Conservation (phyloP, 768 basidiomycete genomes). For the Ephemerocybe angulata region DNA sequence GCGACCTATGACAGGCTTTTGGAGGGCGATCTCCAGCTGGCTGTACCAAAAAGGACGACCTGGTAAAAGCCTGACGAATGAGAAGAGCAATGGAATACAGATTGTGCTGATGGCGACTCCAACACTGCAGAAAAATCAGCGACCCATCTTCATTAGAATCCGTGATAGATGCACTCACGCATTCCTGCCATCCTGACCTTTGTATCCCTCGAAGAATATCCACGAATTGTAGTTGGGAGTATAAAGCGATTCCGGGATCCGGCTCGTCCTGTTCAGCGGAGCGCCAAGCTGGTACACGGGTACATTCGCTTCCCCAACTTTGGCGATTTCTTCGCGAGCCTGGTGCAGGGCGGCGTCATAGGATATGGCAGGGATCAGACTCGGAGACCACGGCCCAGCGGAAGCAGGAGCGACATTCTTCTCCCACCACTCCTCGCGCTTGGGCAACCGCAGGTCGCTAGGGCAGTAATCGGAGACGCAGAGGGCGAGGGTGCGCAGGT, state of each 20-base stretch:
- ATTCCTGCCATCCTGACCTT: conserved; percentile 3
- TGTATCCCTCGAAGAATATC: conserved; percentile 1
- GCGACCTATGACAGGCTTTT: conserved; percentile 6
- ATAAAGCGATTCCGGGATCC: conserved; percentile 1
- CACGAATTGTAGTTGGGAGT: neutral
- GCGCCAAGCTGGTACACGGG: neutral
- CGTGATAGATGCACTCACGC: neutral
- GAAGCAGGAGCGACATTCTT: conserved; percentile 7
- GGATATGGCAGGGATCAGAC: conserved; percentile 5
- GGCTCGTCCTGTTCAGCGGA: conserved; percentile 8
- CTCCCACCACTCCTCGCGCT: conserved; percentile 11
- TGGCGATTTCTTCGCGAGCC: conserved; percentile 7
- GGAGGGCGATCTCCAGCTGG: conserved; percentile 2
- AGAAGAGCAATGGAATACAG: conserved; percentile 6
- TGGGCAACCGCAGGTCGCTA: neutral
- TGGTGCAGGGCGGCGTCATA: conserved; percentile 7
- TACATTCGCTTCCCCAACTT: conserved; percentile 4
- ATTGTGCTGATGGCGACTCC: conserved; percentile 6
- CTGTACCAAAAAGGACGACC: conserved; percentile 11
- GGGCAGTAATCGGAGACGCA: conserved; percentile 8
- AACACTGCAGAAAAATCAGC: neutral
- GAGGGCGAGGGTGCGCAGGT: conserved; percentile 8
- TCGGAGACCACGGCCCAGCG: conserved; percentile 5
- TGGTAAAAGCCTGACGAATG: conserved; percentile 9
- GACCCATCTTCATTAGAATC: too few species aligned